A percentile compares a stretch with the other conserved stretches of the same genome.
These are phyloP conservation scores for Metschnikowia similis DNA, from an alignment of 805 yeast genomes.

Conservation along the genomic window DNA sequence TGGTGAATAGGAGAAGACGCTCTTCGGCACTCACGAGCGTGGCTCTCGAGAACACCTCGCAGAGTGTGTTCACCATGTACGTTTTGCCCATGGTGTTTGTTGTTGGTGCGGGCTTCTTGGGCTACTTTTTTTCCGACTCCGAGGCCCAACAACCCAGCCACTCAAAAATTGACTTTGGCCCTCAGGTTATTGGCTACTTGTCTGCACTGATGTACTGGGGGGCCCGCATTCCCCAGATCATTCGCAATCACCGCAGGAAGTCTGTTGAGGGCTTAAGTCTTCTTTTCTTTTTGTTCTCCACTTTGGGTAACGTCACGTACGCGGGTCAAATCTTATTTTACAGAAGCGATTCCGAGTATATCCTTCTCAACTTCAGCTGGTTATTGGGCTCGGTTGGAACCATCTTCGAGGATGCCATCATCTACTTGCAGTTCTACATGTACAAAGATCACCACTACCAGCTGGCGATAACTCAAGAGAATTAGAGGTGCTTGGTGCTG, in stretches of 20 bases:
- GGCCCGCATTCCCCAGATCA: conserved; percentile 75
- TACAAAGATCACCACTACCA: conserved; percentile 37
- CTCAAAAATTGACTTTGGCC: conserved; percentile 41
- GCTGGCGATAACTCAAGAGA: not conserved
- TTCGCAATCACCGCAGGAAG: conserved; percentile 70
- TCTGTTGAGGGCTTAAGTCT: conserved; percentile 86
- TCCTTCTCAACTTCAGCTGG: conserved; percentile 68
- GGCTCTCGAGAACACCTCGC: conserved; percentile 44
- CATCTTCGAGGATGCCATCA: conserved; percentile 62
- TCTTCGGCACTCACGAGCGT: conserved; percentile 50
- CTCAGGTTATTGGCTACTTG: conserved; percentile 66
- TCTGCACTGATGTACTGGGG: conserved; percentile 67
- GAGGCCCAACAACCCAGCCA: conserved; percentile 22
- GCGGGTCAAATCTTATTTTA: conserved; percentile 68
- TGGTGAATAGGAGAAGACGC: conserved; percentile 39
- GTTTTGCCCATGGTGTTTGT: conserved; percentile 61
- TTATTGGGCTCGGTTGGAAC: conserved; percentile 76
- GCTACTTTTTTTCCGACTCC: conserved; percentile 45
- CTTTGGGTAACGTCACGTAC: conserved; percentile 71
- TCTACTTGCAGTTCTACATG: conserved; percentile 62
- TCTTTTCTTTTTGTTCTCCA: conserved; percentile 69
- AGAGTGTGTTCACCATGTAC: conserved; percentile 46
- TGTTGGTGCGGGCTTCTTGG: conserved; percentile 55
- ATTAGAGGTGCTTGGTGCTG: not conserved
- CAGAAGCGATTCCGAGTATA: conserved; percentile 57